These are phyloP conservation scores for Trypanosoma congolense DNA, from an alignment of 208 protist species.

Conservation along the genomic window DNA sequence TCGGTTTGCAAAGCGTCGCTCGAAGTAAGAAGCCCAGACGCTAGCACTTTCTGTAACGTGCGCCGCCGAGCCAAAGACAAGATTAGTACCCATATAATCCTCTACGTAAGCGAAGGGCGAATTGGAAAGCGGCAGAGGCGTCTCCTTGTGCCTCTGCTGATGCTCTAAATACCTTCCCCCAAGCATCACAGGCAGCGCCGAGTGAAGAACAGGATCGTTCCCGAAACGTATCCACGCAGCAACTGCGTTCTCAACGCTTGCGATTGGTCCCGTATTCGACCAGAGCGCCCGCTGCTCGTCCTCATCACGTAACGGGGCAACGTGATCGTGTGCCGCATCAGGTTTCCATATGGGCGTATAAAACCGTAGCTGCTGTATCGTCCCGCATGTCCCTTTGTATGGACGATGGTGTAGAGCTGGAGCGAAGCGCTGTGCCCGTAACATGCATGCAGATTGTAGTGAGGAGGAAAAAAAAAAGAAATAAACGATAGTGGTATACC, in stretches of 20 bases:
- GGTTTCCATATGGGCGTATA: constrained; percentile 80
- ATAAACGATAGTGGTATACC: neutral
- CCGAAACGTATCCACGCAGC: constrained; percentile 80
- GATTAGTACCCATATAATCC: constrained; percentile 86
- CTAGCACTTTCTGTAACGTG: constrained; percentile 57
- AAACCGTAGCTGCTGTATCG: constrained; percentile 16
- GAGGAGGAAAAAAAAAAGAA: constrained; percentile 10
- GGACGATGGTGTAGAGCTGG: neutral
- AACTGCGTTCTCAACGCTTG: constrained; percentile 32
- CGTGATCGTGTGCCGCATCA: constrained; percentile 34
- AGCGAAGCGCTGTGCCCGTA: constrained; percentile 10
- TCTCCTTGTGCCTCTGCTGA: neutral
- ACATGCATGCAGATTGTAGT: constrained; percentile 1
- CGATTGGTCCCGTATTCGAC: constrained; percentile 31
- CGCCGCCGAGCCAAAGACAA: constrained; percentile 37
- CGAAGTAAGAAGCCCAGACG: constrained; percentile 64
- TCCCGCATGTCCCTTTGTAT: neutral
- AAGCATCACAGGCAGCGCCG: constrained; percentile 22
- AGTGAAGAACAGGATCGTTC: constrained; percentile 84
- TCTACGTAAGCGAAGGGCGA: constrained; percentile 81
- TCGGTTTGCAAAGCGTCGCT: constrained; percentile 31
- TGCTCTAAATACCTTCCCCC: neutral
- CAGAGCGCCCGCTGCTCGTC: constrained; percentile 73
- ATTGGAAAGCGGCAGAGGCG: constrained; percentile 5
- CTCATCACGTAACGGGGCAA: constrained; percentile 30